A percentile compares a stretch with the other conserved stretches of the same genome.
Evolutionary conservation across 371 early-diverging fungal species (phyloP).

Genomic region (Apophysomyces elegans): DNA sequence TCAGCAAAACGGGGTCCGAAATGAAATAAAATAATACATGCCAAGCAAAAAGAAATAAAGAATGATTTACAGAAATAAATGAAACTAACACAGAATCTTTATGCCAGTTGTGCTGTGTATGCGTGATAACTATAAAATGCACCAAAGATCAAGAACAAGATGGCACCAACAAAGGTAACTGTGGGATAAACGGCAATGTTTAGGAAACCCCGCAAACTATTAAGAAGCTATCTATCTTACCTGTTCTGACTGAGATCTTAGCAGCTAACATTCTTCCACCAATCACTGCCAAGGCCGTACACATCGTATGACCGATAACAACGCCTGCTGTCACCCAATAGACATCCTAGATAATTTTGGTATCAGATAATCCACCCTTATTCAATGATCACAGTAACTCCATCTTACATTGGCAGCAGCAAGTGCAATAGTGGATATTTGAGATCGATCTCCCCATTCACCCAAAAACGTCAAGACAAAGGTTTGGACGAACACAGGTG

Average conservation of each 20-base stretch:
- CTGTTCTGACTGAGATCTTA: slow-evolving; percentile 90
- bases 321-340: slow-evolving; percentile 88
- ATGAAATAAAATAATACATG: background rate
- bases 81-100: background rate
- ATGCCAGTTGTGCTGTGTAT: slow-evolving; percentile 19
- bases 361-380: background rate
- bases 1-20: background rate
- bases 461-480: slow-evolving; percentile 95
- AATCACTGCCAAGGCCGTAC: slow-evolving; percentile 91
- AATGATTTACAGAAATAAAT: background rate
- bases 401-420: slow-evolving; percentile 85
- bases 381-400: background rate
- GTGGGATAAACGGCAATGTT: slow-evolving; percentile 10
- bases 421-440: slow-evolving; percentile 92
- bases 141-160: slow-evolving; percentile 86
- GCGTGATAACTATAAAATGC: slow-evolving; percentile 66
- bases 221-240: slow-evolving; percentile 39
- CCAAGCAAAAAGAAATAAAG: background rate
- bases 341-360: slow-evolving; percentile 62
- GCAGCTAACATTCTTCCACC: slow-evolving; percentile 92
- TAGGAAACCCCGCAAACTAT: background rate
- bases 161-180: slow-evolving; percentile 86
- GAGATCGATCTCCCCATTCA: slow-evolving; percentile 98
- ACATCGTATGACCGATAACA: slow-evolving; percentile 87
- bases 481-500: slow-evolving; percentile 93